A percentile compares a stretch with the other conserved stretches of the same genome.
Evolutionary conservation across 768 basidiomycete genomes (phyloP).

Genomic region (Cyclocybe cylindracea): DNA sequence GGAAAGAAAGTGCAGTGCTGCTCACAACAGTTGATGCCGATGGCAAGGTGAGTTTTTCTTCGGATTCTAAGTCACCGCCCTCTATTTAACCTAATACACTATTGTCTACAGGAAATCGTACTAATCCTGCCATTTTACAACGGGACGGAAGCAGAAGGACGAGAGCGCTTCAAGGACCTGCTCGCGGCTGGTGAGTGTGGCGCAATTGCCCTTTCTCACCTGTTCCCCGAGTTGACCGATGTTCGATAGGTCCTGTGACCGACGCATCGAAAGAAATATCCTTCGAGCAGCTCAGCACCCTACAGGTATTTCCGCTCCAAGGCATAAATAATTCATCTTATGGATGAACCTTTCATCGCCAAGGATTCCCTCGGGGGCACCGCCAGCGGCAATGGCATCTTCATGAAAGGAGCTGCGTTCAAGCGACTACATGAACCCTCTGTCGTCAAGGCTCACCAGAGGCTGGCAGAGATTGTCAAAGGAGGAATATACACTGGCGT

Average conservation of each 20-base stretch:
- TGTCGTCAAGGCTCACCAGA: constrained; percentile 25
- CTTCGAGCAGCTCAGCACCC: constrained; percentile 41
- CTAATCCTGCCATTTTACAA: constrained; percentile 43
- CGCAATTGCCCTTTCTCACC: not conserved
- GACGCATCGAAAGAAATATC: constrained; percentile 43
- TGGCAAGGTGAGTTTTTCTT: too few species aligned
- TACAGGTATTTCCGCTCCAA: constrained; percentile 33
- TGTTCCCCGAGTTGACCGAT: not conserved
- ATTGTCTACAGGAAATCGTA: constrained; percentile 33
- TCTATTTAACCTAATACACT: too few species aligned
- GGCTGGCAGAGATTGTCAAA: constrained; percentile 22
- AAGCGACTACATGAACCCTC: constrained; percentile 23
- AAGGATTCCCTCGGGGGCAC: constrained; percentile 34
- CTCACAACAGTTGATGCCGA: too few species aligned
- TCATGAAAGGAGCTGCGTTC: constrained; percentile 40
- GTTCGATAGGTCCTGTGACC: constrained; percentile 34
- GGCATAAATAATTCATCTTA: not conserved
- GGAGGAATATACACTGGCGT: constrained; percentile 19
- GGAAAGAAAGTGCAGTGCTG: too few species aligned
- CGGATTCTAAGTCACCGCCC: too few species aligned
- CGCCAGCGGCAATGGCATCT: constrained; percentile 33
- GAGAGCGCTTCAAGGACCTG: constrained; percentile 41
- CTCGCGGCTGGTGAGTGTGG: constrained; percentile 38
- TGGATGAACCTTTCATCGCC: not conserved
- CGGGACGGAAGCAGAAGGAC: constrained; percentile 47